A percentile compares a stretch with the other conserved stretches of the same genome.
These are phyloP conservation scores for Henckelia pumila DNA, from an alignment of 257 asterid species.

Conservation along the genomic window DNA sequence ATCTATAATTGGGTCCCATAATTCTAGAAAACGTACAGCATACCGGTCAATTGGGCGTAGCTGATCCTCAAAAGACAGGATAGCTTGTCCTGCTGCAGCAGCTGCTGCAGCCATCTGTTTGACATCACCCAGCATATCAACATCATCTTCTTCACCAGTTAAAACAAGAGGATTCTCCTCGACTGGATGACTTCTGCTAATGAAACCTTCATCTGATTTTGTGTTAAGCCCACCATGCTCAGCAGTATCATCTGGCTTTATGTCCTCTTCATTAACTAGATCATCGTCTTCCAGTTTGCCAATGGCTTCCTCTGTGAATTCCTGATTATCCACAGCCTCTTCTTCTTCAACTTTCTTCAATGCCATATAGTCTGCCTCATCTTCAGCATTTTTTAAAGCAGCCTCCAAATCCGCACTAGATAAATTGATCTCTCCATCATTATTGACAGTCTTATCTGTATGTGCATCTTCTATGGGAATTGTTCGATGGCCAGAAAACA, in stretches of 20 bases:
- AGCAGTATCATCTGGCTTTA: constrained; percentile 60
- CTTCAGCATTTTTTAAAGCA: constrained; percentile 94
- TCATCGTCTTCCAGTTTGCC: constrained; percentile 91
- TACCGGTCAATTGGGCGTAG: constrained; percentile 91
- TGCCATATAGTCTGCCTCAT: constrained; percentile 99
- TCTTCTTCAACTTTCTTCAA: constrained; percentile 96
- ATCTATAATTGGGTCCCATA: constrained; percentile 93
- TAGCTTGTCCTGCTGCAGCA: constrained; percentile 82
- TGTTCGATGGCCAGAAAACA: constrained; percentile 72
- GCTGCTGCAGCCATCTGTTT: constrained; percentile 98
- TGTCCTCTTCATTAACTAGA: constrained; percentile 76
- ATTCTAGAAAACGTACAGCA: constrained; percentile 83
- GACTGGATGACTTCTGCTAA: constrained; percentile 38
- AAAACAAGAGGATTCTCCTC: constrained; percentile 51
- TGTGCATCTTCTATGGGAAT: constrained; percentile 38
- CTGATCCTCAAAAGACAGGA: constrained; percentile 81
- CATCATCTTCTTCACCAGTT: constrained; percentile 72
- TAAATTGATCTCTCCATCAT: constrained; percentile 47
- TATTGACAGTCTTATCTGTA: constrained; percentile 40
- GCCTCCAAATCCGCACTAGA: constrained; percentile 93
- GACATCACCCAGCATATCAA: constrained; percentile 93
- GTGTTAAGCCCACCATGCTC: constrained; percentile 43
- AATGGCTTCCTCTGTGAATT: constrained; percentile 90
- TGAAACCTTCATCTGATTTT: constrained; percentile 41
- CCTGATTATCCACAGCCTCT: constrained; percentile 99